Base-by-base conservation (phyloP, 768 basidiomycete genomes). In the Guyanaporus albipodus region DNA sequence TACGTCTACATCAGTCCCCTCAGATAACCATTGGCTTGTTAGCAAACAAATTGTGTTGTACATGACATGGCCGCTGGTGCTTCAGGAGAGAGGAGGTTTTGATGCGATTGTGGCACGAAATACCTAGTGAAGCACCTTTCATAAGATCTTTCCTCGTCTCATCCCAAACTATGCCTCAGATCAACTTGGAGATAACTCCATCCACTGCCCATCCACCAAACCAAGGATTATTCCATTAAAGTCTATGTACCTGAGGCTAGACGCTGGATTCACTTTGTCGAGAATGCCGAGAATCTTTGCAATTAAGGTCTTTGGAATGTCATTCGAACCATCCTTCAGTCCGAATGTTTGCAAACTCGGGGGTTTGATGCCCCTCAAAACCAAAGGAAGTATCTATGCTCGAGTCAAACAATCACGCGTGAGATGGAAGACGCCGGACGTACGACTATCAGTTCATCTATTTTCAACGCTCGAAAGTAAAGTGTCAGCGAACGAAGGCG, bases 401-500 rank as follows among this genome's bases (percentile, higher is more conserved):
- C 4, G 2, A 6, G n/a, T 54, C n/a, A 58, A 26, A 8, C 24
- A 15, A 36, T 34, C n/a, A 18, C 31, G 31, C 3, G 31, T n/a
- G 15, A 32, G 15, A 28, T 22, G 18, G 4, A 15, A 31, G 21
- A 8, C 12, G 21, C 10, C 12, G 14, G 3, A 33, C 52, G 10
- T 29, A 45, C 47, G 14, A 8, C 1, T 19, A 2, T 8, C 11
- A 17, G 8, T 10, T 2, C 4, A 23, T n/a, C 10, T 0, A 28
- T n/a, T 1, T 0, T 14, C 19, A 54, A 21, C 12, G 28, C 14
- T 32, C 9, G 15, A n/a, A n/a, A 17, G n/a, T 8, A 6, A 6
- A n/a, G 15, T 32, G 15, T 38, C n/a, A 57, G 29, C 27, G 55
- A 57, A 34, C 38, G 41, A 38, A 57, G 43, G 10, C 29, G 19